phyloP scores from a whole-genome alignment of 345 rosid genomes.

The Acer negundo region DNA sequence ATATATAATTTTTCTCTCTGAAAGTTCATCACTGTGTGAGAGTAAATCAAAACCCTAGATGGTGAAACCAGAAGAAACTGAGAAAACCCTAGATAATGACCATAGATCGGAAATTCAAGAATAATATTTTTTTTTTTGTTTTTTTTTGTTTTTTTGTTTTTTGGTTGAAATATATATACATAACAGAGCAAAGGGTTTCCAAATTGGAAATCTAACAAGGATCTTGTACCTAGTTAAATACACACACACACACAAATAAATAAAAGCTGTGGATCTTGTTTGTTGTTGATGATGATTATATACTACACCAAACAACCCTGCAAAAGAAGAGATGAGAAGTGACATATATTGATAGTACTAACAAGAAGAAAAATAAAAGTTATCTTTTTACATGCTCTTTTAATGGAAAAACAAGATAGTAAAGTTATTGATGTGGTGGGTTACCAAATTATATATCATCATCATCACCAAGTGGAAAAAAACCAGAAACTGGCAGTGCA shows the following conservation, averaged over 20 bases:
- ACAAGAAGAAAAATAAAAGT: neutral
- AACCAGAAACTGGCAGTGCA: conserved; percentile 5
- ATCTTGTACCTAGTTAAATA: neutral
- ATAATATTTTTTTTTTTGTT: neutral
- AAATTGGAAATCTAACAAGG: neutral
- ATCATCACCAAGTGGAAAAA: neutral
- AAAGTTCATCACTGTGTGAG: neutral
- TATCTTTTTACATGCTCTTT: neutral
- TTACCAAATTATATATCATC: neutral
- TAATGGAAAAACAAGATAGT: neutral
- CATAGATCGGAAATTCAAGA: neutral
- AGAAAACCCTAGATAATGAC: conserved; percentile 17
- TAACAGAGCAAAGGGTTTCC: conserved; percentile 13
- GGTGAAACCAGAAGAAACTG: neutral
- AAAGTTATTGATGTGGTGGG: neutral
- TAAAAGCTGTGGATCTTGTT: neutral
- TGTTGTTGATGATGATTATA: neutral
- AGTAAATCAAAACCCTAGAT: neutral
- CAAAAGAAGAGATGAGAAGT: conserved; percentile 9
- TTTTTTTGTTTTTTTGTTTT: neutral
- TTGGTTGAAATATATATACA: neutral
- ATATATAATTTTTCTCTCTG: neutral
- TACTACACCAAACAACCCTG: conserved; percentile 9
- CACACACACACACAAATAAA: too few species aligned
- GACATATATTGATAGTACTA: neutral